A percentile compares a stretch with the other conserved stretches of the same genome.
Conservation (phyloP, 768 basidiomycete genomes). For the Boletus bicolor region DNA sequence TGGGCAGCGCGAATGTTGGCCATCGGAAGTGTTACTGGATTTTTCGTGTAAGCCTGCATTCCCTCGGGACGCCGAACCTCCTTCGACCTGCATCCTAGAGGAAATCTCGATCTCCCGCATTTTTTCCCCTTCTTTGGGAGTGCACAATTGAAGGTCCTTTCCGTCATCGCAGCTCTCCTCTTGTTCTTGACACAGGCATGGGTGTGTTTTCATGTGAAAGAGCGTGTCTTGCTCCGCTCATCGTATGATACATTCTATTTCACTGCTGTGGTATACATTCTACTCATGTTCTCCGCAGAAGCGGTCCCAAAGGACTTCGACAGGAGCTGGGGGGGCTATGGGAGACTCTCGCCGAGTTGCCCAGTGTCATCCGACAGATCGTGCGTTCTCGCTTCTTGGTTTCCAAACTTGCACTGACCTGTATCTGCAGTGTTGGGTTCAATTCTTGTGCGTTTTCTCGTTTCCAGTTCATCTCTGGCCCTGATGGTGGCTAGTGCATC, state of each 20-base stretch:
- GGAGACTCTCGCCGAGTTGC: slow-evolving; percentile 64
- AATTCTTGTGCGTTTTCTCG: slow-evolving; percentile 65
- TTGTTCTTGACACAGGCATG: slow-evolving; percentile 64
- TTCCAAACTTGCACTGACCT: slow-evolving; percentile 6
- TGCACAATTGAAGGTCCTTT: slow-evolving; percentile 78
- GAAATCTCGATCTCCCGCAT: slow-evolving; percentile 72
- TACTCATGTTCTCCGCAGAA: slow-evolving; percentile 14
- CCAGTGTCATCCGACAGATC: slow-evolving; percentile 73
- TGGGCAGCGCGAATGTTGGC: slow-evolving; percentile 96
- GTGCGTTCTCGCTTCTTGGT: slow-evolving; percentile 43
- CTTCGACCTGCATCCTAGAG: slow-evolving; percentile 41
- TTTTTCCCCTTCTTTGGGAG: slow-evolving; percentile 72
- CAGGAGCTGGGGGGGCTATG: slow-evolving; percentile 66
- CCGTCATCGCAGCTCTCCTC: slow-evolving; percentile 67
- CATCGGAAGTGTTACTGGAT: slow-evolving; percentile 80
- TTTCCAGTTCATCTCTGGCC: not conserved
- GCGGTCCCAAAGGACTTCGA: slow-evolving; percentile 27
- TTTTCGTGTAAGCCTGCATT: slow-evolving; percentile 67
- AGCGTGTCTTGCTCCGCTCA: slow-evolving; percentile 62
- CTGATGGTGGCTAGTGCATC: slow-evolving; percentile 51
- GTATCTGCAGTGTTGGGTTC: slow-evolving; percentile 59
- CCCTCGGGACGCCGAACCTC: not conserved
- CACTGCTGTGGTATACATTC: not conserved
- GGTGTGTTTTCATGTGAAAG: slow-evolving; percentile 62
- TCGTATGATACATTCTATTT: slow-evolving; percentile 18